Percentiles rank a stretch among this genome's conserved stretches.
Conservation (phyloP, 2,329 filamentous ascomycete genomes). For the Hymenoscyphus fraxineus region DNA sequence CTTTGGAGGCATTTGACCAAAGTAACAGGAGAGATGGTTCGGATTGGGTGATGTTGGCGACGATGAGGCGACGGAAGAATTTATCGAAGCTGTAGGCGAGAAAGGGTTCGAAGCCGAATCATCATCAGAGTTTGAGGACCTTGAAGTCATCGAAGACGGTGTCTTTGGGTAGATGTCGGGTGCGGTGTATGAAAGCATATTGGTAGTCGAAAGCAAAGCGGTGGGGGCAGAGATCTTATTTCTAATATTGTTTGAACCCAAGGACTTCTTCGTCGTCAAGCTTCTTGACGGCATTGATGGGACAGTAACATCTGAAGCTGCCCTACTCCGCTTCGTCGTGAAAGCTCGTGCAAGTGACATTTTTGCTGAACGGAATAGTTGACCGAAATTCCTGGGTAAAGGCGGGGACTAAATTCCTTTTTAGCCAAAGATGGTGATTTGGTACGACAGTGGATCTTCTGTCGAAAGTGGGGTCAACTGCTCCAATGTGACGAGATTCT, state of each 20-base stretch:
- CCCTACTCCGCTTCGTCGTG: conserved; percentile 60
- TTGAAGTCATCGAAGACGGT: conserved; percentile 13
- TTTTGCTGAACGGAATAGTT: conserved; percentile 22
- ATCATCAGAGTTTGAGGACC: conserved; percentile 54
- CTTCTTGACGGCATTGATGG: conserved; percentile 27
- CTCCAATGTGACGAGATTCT: conserved; percentile 21
- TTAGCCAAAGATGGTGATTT: conserved; percentile 13
- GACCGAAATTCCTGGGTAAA: conserved; percentile 12
- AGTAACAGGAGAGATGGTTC: conserved; percentile 67
- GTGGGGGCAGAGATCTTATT: conserved; percentile 84
- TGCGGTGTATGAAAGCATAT: conserved; percentile 92
- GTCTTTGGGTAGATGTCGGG: conserved; percentile 62
- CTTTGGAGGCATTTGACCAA: conserved; percentile 41
- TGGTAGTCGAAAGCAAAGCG: conserved; percentile 87
- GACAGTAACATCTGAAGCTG: conserved; percentile 39
- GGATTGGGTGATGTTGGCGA: conserved; percentile 50
- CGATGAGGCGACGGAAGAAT: conserved; percentile 40
- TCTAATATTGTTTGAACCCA: conserved; percentile 27
- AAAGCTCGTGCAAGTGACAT: conserved; percentile 67
- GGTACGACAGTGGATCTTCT: conserved; percentile 7
- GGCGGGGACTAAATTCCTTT: conserved; percentile 8
- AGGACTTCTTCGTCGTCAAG: conserved; percentile 30
- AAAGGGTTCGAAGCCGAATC: conserved; percentile 53
- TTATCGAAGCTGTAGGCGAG: conserved; percentile 43
- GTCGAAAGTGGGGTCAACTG: conserved; percentile 24